phyloP scores from a whole-genome alignment of 2,329 filamentous ascomycete species.

The Tolypocladium endophyticum region DNA sequence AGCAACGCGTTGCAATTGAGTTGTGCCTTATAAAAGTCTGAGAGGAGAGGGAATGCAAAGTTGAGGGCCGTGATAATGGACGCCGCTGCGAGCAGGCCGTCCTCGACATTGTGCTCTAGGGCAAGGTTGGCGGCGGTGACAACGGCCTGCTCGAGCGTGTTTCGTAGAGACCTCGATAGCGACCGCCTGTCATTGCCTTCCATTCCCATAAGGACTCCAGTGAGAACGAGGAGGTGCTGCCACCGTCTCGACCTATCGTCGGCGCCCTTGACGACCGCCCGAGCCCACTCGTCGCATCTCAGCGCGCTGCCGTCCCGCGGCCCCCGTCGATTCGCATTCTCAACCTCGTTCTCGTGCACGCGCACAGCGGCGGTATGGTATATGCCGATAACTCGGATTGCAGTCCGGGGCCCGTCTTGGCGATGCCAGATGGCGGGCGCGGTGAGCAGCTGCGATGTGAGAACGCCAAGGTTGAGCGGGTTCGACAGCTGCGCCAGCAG shows the following conservation, averaged over 20 bases:
- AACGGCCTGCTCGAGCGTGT: conserved; percentile 61
- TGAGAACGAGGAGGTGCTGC: conserved; percentile 75
- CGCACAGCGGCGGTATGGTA: conserved; percentile 57
- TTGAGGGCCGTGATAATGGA: conserved; percentile 63
- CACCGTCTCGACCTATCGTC: conserved; percentile 56
- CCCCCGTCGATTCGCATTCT: conserved; percentile 20
- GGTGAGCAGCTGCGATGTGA: conserved; percentile 61
- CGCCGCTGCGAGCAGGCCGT: conserved; percentile 29
- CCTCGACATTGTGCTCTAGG: conserved; percentile 35
- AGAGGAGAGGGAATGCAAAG: conserved; percentile 64
- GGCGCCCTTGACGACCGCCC: conserved; percentile 45
- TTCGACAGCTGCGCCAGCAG: conserved; percentile 62
- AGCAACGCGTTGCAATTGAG: conserved; percentile 62
- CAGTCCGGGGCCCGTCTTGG: conserved; percentile 49
- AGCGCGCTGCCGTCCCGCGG: conserved; percentile 31
- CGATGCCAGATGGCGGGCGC: conserved; percentile 61
- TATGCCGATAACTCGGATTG: conserved; percentile 57
- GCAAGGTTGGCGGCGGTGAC: conserved; percentile 69
- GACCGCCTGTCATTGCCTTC: conserved; percentile 52
- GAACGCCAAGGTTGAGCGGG: conserved; percentile 61
- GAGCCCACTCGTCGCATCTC: conserved; percentile 41
- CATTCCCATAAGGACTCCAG: conserved; percentile 69
- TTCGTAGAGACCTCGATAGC: conserved; percentile 53
- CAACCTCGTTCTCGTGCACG: conserved; percentile 37
- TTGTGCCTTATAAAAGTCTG: conserved; percentile 43